phyloP scores from a whole-genome alignment of 1,284 basidiomycete species.

The Ceratobasidium sp. region DNA sequence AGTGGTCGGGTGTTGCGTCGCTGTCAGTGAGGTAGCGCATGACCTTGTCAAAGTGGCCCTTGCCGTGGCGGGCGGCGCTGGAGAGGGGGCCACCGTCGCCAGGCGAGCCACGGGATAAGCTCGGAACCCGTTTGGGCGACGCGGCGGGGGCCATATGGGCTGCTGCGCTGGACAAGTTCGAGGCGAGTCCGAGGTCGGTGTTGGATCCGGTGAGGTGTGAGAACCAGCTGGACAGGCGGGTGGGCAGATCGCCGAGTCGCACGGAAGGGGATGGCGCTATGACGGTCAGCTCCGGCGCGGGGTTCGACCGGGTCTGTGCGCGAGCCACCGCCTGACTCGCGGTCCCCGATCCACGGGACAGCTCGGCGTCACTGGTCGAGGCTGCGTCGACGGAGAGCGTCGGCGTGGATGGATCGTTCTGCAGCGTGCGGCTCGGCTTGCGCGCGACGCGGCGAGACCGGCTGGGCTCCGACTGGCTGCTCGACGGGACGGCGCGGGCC shows the following conservation, averaged over 20 bases:
- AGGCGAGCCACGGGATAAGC: slow-evolving; percentile 29
- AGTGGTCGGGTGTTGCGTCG: slow-evolving; percentile 84
- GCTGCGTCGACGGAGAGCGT: slow-evolving; percentile 22
- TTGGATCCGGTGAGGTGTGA: slow-evolving; percentile 69
- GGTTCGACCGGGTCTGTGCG: slow-evolving; percentile 4
- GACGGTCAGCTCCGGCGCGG: slow-evolving; percentile 18
- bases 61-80: slow-evolving; percentile 74
- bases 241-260: slow-evolving; percentile 62
- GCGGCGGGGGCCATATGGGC: slow-evolving; percentile 32
- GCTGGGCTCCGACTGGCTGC: slow-evolving; percentile 12
- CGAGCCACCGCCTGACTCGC: slow-evolving; percentile 42
- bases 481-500: slow-evolving; percentile 16
- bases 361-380: slow-evolving; percentile 25
- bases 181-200: slow-evolving; percentile 42
- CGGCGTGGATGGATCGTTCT: slow-evolving; percentile 10
- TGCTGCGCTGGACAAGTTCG: slow-evolving; percentile 17
- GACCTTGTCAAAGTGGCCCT: slow-evolving; percentile 80
- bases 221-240: slow-evolving; percentile 81
- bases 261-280: slow-evolving; percentile 28
- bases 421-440: slow-evolving; percentile 30
- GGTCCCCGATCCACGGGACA: slow-evolving; percentile 19
- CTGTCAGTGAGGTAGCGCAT: slow-evolving; percentile 86
- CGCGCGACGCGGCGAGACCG: slow-evolving; percentile 25
- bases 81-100: slow-evolving; percentile 61
- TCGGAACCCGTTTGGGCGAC: slow-evolving; percentile 27